These are phyloP conservation scores for Fagus crenata DNA, from an alignment of 306 rosid species.

Conservation along the genomic window DNA sequence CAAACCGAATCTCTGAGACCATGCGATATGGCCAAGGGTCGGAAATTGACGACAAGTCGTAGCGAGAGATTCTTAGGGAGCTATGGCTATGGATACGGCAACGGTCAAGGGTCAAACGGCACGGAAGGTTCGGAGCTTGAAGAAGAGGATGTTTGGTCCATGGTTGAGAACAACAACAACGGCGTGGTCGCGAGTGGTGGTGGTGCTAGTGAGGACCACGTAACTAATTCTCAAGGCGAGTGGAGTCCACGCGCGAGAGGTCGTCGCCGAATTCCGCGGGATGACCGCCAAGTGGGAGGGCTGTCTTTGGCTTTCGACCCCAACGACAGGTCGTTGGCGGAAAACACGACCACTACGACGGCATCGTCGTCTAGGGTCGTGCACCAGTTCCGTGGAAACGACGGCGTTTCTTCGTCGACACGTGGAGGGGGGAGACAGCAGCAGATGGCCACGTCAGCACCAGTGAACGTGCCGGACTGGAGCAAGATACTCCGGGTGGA, in stretches of 20 bases:
- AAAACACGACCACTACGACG: not conserved
- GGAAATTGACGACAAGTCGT: slow-evolving; percentile 65
- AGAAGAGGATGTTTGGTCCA: slow-evolving; percentile 86
- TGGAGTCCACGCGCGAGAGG: slow-evolving; percentile 30
- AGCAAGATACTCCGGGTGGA: slow-evolving; percentile 91
- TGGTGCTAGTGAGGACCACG: slow-evolving; percentile 12
- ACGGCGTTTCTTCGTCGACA: slow-evolving; percentile 20
- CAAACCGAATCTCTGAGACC: slow-evolving; percentile 28
- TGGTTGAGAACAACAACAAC: slow-evolving; percentile 36
- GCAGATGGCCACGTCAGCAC: slow-evolving; percentile 73
- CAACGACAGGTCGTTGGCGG: too few relatives aligned
- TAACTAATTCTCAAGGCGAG: slow-evolving; percentile 20
- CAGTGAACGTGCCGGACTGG: slow-evolving; percentile 98
- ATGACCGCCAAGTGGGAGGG: slow-evolving; percentile 54
- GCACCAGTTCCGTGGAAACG: slow-evolving; percentile 67
- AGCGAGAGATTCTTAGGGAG: slow-evolving; percentile 76
- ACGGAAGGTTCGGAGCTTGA: slow-evolving; percentile 61
- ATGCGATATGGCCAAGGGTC: slow-evolving; percentile 80
- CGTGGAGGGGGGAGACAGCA: slow-evolving; percentile 35
- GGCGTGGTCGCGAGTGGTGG: too few relatives aligned
- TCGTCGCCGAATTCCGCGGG: slow-evolving; percentile 39
- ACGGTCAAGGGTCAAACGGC: slow-evolving; percentile 34
- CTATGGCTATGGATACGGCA: slow-evolving; percentile 42
- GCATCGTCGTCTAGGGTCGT: slow-evolving; percentile 54
- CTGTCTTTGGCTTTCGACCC: slow-evolving; percentile 71